These are phyloP conservation scores for Phytopythium ostracodes DNA, from an alignment of 352 stramenopile genomes.

Conservation along the genomic window DNA sequence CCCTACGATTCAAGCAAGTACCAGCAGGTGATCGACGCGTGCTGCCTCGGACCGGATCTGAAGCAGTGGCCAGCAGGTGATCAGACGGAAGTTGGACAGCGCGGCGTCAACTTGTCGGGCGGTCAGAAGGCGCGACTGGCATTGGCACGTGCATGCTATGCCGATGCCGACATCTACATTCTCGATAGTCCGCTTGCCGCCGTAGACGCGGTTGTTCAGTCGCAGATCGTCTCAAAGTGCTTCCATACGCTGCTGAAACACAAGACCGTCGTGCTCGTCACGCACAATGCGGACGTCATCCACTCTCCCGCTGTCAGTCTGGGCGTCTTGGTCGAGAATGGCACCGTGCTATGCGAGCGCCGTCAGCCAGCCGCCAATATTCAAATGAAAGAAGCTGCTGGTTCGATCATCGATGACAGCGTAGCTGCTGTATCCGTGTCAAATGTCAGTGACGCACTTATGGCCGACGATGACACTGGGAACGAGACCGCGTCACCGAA, in stretches of 20 bases:
- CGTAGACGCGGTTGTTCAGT: conserved; percentile 25
- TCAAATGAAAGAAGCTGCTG: neutral
- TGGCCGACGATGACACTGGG: neutral
- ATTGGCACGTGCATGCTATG: conserved; percentile 59
- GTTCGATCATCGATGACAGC: neutral
- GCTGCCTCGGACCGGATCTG: conserved; percentile 85
- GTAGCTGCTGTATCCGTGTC: neutral
- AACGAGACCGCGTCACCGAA: neutral
- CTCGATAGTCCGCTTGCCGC: conserved; percentile 69
- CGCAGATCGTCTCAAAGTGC: conserved; percentile 5
- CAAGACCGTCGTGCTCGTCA: conserved; percentile 9
- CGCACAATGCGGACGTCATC: conserved; percentile 1
- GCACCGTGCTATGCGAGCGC: neutral
- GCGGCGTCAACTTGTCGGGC: conserved; percentile 82
- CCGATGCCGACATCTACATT: conserved; percentile 55
- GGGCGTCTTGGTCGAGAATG: conserved; percentile 1
- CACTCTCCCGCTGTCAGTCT: neutral
- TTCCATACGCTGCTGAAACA: neutral
- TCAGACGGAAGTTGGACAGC: conserved; percentile 91
- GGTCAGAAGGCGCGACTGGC: conserved; percentile 75
- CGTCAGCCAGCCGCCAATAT: neutral
- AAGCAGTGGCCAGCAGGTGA: conserved; percentile 84
- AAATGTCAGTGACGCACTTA: neutral
- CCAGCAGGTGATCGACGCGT: conserved; percentile 58
- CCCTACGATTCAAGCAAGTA: conserved; percentile 34